Evolutionary conservation across 228 moss, liverwort and hornwort species (phyloP).

Genomic region (Sphagnum magellanicum): DNA sequence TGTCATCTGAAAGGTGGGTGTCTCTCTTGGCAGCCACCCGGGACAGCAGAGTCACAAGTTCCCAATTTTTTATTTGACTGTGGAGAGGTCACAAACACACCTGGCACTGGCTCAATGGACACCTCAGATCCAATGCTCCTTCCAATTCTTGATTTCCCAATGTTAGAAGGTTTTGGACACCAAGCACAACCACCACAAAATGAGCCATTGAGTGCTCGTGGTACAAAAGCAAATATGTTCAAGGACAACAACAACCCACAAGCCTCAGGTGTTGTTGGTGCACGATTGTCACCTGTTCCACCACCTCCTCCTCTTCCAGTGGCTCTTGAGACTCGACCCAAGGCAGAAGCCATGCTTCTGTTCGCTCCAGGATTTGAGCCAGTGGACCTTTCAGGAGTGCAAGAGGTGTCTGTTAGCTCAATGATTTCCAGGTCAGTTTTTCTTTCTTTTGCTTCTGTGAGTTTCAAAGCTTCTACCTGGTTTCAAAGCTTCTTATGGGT

Average conservation of each 20-base stretch:
- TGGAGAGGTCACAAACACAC: slow-evolving; percentile 83
- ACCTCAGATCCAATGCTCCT: slow-evolving; percentile 84
- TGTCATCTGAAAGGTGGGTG: background rate
- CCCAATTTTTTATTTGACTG: slow-evolving; percentile 78
- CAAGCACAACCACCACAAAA: slow-evolving; percentile 26
- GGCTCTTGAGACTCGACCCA: slow-evolving; percentile 52
- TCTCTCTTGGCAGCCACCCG: slow-evolving; percentile 69
- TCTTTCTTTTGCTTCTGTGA: background rate
- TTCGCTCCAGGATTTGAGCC: slow-evolving; percentile 90
- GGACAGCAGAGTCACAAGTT: slow-evolving; percentile 95
- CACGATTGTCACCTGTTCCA: slow-evolving; percentile 40
- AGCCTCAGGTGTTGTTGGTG: slow-evolving; percentile 32
- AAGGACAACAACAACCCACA: slow-evolving; percentile 33
- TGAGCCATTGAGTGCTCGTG: slow-evolving; percentile 36
- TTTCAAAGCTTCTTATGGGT: too few relatives aligned
- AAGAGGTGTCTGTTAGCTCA: slow-evolving; percentile 40
- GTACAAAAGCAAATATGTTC: slow-evolving; percentile 26
- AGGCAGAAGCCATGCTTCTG: slow-evolving; percentile 78
- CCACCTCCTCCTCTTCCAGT: slow-evolving; percentile 46
- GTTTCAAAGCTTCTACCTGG: too few relatives aligned
- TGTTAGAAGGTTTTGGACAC: slow-evolving; percentile 59
- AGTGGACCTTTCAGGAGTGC: slow-evolving; percentile 52
- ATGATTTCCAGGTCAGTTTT: slow-evolving; percentile 21
- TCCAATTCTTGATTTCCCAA: slow-evolving; percentile 83
- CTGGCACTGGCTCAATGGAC: slow-evolving; percentile 83